These are phyloP conservation scores for Roridomyces roridus DNA, from an alignment of 768 basidiomycete species.

Conservation along the genomic window DNA sequence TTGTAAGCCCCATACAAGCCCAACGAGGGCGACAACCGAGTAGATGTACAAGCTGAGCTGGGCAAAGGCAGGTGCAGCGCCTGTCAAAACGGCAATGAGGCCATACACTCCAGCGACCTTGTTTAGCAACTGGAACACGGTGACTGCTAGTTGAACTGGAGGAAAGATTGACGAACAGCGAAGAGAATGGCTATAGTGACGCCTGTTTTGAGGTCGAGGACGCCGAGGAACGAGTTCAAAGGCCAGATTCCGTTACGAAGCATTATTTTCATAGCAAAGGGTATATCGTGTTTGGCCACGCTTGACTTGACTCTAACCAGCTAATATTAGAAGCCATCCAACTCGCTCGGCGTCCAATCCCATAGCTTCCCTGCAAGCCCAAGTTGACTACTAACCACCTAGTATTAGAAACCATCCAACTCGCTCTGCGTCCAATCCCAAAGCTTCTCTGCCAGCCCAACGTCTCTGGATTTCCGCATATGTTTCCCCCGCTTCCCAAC, in stretches of 20 bases:
- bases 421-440: conserved; percentile 26
- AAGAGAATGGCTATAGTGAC: conserved; percentile 89
- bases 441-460: conserved; percentile 8
- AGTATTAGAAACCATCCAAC: not conserved
- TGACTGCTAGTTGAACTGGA: conserved; percentile 2
- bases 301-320: too few species aligned
- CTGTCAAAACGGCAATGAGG: conserved; percentile 87
- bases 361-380: too few species aligned
- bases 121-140: conserved; percentile 74
- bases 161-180: conserved; percentile 61
- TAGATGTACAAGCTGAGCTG: conserved; percentile 95
- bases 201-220: conserved; percentile 94
- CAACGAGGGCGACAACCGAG: conserved; percentile 82
- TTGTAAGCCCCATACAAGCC: conserved; percentile 85
- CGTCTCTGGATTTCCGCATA: conserved; percentile 4
- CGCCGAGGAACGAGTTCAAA: conserved; percentile 79
- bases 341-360: too few species aligned
- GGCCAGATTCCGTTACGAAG: conserved; percentile 63
- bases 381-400: too few species aligned
- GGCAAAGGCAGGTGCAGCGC: conserved; percentile 90
- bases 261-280: conserved; percentile 10
- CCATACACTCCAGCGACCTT: conserved; percentile 99
- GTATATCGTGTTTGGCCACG: too few species aligned
- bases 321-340: too few species aligned
- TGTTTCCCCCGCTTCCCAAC: conserved; percentile 11